These are phyloP conservation scores for Gracilaria caudata DNA, from an alignment of 23 red algal species.

Conservation along the genomic window DNA sequence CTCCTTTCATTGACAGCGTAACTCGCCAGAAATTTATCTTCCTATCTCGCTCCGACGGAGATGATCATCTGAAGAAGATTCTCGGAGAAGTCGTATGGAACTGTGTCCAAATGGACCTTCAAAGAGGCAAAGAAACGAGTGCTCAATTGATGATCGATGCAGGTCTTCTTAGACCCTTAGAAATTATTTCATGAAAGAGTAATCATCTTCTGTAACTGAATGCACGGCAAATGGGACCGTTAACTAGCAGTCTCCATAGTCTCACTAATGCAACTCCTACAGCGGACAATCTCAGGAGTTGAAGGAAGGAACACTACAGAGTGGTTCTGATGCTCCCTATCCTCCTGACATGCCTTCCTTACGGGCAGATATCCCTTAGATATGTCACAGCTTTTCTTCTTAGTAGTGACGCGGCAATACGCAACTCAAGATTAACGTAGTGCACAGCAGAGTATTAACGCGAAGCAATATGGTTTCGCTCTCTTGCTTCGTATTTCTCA, in stretches of 20 bases:
- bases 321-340: no score
- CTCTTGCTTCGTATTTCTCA: no score
- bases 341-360: no score
- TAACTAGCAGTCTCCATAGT: not conserved
- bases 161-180: conserved; percentile 14
- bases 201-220: not conserved
- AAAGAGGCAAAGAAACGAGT: conserved; percentile 29
- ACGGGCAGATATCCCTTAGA: no score
- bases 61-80: not conserved
- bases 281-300: no score
- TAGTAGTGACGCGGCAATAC: no score
- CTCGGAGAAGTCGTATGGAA: conserved; percentile 28
- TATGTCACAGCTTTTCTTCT: no score
- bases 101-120: conserved; percentile 45
- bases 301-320: no score
- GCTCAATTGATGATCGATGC: conserved; percentile 39
- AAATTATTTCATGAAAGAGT: not conserved
- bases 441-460: no score
- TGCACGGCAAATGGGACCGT: not conserved
- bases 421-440: no score
- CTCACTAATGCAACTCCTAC: no score
- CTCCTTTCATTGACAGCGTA: conserved; percentile 35
- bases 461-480: no score
- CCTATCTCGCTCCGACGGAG: conserved; percentile 6
- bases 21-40: conserved; percentile 48